Evolutionary conservation across 257 asterid genomes (phyloP), one percentile per base, ranked within the genome.

Genomic region (Scutellaria minor): DNA sequence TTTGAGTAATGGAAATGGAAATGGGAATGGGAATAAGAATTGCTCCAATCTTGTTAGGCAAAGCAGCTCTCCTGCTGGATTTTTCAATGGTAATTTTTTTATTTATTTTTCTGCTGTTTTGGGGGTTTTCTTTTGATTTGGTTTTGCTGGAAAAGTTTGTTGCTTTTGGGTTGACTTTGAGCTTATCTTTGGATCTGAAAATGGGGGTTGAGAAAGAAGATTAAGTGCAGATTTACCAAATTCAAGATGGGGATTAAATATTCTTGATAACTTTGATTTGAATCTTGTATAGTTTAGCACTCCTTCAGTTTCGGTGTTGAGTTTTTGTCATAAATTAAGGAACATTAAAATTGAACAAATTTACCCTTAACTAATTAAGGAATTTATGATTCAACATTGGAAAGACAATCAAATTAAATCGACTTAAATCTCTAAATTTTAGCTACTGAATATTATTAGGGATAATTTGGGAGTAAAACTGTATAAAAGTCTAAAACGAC

Each of bases 51-150:
- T 93, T 53, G 50, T 84, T 51, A 85, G 96, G 74, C 98, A 93
- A 31, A 94, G 88, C 77, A 94, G 98, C 81, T 94, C 98, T 13
- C 98, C 98, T 37, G 93, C 96, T 79, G 97, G 94, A 9, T 84
- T 91, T 73, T 86, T 94, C 79, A 77, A 85, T 75, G 97, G 98
- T 93, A 90, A 24, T 4, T 3, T 51, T 61, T 63, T 39, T 6
- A 2, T 14, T 40, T 50, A 75, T 61, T 20, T 20, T 9, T 20
- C 5, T 41, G 37, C 15, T 18, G 3, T 63, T 18, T 20, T 14
- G 27, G 27, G 10, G 6, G 20, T 40, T 18, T 18, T 14, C 5
- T 69, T 54, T 10, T 7, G 75, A 15, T 9, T 60, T 65, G 37
- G 9, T 62, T 76, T 62, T 40, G 74, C 41, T 67, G 70, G 64